Conservation (phyloP, 495 filamentous ascomycete species). For the Halenospora varia region DNA sequence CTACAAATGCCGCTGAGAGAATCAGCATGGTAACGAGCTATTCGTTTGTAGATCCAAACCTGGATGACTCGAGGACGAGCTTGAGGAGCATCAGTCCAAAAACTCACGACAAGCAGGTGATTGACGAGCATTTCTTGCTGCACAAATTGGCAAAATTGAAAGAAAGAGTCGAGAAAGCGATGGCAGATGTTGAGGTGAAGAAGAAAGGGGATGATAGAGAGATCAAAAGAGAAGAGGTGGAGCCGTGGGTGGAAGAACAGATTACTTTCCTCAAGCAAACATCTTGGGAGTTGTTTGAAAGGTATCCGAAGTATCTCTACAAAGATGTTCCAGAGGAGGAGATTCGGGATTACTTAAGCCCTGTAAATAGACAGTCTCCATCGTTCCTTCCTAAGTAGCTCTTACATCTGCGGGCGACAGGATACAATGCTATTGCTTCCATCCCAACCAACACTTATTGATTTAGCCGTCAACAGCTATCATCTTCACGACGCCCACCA, state of each 20-base stretch:
- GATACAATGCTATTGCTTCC: no score
- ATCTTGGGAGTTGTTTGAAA: slow-evolving; percentile 10
- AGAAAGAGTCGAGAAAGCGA: neutral
- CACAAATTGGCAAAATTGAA: slow-evolving; percentile 2
- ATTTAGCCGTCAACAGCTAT: no score
- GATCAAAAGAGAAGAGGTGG: slow-evolving; percentile 1
- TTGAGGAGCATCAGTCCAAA: slow-evolving; percentile 1
- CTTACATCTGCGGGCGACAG: no score
- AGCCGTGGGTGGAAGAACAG: slow-evolving; percentile 10
- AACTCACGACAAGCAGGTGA: neutral
- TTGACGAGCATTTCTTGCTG: neutral
- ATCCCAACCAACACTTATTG: no score
- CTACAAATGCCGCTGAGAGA: neutral
- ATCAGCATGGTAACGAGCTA: slow-evolving; percentile 12
- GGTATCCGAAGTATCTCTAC: slow-evolving; percentile 6
- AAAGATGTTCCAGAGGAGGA: slow-evolving; percentile 6
- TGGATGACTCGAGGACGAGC: slow-evolving; percentile 3
- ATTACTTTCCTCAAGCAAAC: slow-evolving; percentile 8
- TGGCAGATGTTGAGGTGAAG: slow-evolving; percentile 1
- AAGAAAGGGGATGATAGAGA: neutral
- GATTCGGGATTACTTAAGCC: neutral
- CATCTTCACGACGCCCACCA: neutral
- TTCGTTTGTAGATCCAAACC: neutral
- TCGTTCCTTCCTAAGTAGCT: no score
- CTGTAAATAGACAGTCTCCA: no score